Evolutionary conservation across 2,329 filamentous ascomycete species (phyloP).

Genomic region (Lachnellula hyalina): DNA sequence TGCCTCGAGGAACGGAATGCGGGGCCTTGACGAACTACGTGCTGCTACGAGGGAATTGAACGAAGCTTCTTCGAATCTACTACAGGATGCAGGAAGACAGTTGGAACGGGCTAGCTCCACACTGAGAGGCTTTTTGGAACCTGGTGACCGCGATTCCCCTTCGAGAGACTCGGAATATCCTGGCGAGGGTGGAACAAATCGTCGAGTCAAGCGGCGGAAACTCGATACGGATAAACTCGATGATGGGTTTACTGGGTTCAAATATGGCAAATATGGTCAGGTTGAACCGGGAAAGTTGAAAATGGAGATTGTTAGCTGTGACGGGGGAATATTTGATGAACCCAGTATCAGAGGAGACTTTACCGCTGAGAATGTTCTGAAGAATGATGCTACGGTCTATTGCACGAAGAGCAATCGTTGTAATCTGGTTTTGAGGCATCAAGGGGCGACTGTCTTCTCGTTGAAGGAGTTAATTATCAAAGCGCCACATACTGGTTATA

Average conservation of each 20-base stretch:
- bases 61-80: conserved; percentile 21
- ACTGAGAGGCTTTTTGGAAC: conserved; percentile 23
- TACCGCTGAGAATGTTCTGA: conserved; percentile 74
- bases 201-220: conserved; percentile 63
- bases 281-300: conserved; percentile 74
- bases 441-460: conserved; percentile 73
- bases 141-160: conserved; percentile 22
- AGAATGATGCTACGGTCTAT: conserved; percentile 78
- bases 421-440: conserved; percentile 80
- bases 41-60: conserved; percentile 23
- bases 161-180: conserved; percentile 19
- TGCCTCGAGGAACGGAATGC: conserved; percentile 6
- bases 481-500: conserved; percentile 73
- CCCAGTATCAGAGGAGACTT: conserved; percentile 45
- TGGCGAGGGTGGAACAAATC: conserved; percentile 39
- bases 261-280: conserved; percentile 83
- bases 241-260: conserved; percentile 51
- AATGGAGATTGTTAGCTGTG: conserved; percentile 87
- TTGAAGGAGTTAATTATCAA: conserved; percentile 84
- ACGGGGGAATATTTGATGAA: conserved; percentile 68
- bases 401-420: conserved; percentile 84
- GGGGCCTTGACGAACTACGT: conserved; percentile 19
- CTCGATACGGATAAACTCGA: conserved; percentile 57
- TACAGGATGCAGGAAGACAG: conserved; percentile 23
- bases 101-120: conserved; percentile 25